These are phyloP conservation scores for Lichina pygmaea DNA, from an alignment of 495 filamentous ascomycete genomes.

Conservation along the genomic window DNA sequence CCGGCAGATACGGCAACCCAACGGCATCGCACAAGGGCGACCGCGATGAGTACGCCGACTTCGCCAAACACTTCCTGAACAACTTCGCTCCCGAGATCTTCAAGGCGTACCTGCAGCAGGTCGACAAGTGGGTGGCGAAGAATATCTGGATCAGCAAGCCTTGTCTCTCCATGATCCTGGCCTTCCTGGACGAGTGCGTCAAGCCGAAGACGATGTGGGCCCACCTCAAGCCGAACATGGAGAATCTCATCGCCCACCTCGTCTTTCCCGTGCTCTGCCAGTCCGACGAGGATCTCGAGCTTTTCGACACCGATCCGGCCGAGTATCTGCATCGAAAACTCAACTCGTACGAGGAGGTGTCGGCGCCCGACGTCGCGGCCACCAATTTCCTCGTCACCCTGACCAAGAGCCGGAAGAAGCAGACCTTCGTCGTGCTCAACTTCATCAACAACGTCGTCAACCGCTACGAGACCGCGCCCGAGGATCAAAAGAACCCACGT, in stretches of 20 bases:
- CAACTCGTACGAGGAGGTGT: slow-evolving; percentile 94
- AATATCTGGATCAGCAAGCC: slow-evolving; percentile 85
- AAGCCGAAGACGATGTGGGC: slow-evolving; percentile 94
- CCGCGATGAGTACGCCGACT: slow-evolving; percentile 41
- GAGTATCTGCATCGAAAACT: slow-evolving; percentile 93
- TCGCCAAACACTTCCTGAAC: slow-evolving; percentile 68
- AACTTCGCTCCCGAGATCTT: slow-evolving; percentile 89
- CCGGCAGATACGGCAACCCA: slow-evolving; percentile 64
- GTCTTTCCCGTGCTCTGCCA: slow-evolving; percentile 90
- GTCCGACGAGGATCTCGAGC: slow-evolving; percentile 72
- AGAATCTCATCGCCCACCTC: slow-evolving; percentile 72
- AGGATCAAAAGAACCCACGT: slow-evolving; percentile 67
- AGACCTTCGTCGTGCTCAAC: slow-evolving; percentile 75
- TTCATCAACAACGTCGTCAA: slow-evolving; percentile 89
- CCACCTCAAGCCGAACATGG: slow-evolving; percentile 76
- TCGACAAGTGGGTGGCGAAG: slow-evolving; percentile 92
- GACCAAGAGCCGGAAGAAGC: slow-evolving; percentile 83
- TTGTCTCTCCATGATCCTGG: slow-evolving; percentile 69
- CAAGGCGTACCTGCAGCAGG: slow-evolving; percentile 70
- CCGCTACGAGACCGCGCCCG: slow-evolving; percentile 58
- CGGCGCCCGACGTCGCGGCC: slow-evolving; percentile 82
- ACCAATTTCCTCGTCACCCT: slow-evolving; percentile 89
- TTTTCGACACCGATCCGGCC: slow-evolving; percentile 78
- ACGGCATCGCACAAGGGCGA: slow-evolving; percentile 35
- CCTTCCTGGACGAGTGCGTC: slow-evolving; percentile 89